phyloP scores from a whole-genome alignment of 345 rosid genomes.

The Aegle marmelos region DNA sequence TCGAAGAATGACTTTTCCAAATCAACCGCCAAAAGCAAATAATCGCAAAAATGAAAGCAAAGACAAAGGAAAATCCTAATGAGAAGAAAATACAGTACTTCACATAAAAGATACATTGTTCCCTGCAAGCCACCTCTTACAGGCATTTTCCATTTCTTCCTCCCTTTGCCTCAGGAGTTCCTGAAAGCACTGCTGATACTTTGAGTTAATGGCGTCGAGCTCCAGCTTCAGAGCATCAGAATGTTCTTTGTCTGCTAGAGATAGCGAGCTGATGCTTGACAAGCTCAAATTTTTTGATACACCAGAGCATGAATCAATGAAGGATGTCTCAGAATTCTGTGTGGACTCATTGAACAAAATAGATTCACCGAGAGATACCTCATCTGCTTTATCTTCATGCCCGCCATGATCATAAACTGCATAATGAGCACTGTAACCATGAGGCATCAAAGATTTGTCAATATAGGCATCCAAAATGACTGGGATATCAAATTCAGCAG shows the following conservation, averaged over 20 bases:
- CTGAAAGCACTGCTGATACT: slow-evolving; percentile 50
- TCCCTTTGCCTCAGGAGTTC: slow-evolving; percentile 65
- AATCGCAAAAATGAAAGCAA: slow-evolving; percentile 1
- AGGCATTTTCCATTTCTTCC: slow-evolving; percentile 59
- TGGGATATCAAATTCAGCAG: slow-evolving; percentile 39
- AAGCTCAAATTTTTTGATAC: slow-evolving; percentile 39
- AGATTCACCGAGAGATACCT: slow-evolving; percentile 15
- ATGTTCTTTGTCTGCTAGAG: slow-evolving; percentile 37
- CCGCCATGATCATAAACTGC: slow-evolving; percentile 15
- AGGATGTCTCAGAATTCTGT: slow-evolving; percentile 30
- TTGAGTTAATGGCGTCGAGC: slow-evolving; percentile 48
- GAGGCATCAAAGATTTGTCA: slow-evolving; percentile 27
- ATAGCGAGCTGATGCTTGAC: slow-evolving; percentile 30
- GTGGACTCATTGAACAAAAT: slow-evolving; percentile 21
- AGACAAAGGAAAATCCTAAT: neutral
- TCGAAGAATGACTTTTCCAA: slow-evolving; percentile 3
- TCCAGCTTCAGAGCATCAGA: slow-evolving; percentile 48
- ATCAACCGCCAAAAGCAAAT: neutral
- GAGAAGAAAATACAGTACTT: neutral
- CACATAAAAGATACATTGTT: slow-evolving; percentile 36
- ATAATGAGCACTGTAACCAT: slow-evolving; percentile 20
- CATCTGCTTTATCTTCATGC: slow-evolving; percentile 10
- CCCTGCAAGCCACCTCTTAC: slow-evolving; percentile 55
- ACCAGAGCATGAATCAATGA: slow-evolving; percentile 39
- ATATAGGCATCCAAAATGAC: slow-evolving; percentile 19